phyloP scores from a whole-genome alignment of 257 asterid species.

The Solanum lignicaule region DNA sequence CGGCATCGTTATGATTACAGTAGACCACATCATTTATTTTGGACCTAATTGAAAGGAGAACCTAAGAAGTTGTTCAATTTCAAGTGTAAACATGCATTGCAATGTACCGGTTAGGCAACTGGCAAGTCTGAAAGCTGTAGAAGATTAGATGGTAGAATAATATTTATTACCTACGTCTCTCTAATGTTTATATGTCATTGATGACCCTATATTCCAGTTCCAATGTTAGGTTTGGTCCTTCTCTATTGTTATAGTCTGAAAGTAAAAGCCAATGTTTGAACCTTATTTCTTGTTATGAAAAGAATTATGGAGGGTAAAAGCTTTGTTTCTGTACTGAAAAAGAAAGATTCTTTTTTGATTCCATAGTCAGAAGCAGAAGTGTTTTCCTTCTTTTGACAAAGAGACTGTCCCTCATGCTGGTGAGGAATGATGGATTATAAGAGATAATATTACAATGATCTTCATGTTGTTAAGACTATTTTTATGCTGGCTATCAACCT shows the following conservation, averaged over 20 bases:
- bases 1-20: neutral
- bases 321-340: neutral
- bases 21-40: neutral
- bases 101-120: neutral
- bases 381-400: neutral
- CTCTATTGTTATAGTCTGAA: neutral
- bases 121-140: neutral
- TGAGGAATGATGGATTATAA: neutral
- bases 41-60: neutral
- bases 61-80: neutral
- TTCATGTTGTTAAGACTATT: neutral
- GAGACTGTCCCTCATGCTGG: neutral
- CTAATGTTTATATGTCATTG: neutral
- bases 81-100: neutral
- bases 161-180: neutral
- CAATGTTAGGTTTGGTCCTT: neutral
- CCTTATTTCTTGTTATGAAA: neutral
- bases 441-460: neutral
- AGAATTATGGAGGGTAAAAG: neutral
- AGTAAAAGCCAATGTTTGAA: neutral
- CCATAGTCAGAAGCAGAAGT: neutral
- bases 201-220: neutral
- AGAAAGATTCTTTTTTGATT: neutral
- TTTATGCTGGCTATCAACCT: neutral
- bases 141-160: neutral